A percentile compares a stretch with the other conserved stretches of the same genome.
phyloP scores from a whole-genome alignment of 768 basidiomycete genomes.

The Tylopilus vinaceipallidus region DNA sequence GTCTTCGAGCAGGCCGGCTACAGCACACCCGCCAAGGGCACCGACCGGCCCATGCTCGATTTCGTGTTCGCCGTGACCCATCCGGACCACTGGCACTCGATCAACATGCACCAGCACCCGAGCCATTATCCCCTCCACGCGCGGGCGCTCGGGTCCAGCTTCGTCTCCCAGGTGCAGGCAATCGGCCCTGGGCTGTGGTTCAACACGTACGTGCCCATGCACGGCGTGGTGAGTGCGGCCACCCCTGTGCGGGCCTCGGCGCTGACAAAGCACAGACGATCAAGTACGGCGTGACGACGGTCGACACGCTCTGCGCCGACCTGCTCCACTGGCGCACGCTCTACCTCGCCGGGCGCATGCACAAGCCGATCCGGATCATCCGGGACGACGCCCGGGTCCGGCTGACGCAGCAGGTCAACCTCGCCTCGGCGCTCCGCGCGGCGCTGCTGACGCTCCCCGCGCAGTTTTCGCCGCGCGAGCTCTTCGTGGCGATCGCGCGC shows the following conservation, averaged over 20 bases:
- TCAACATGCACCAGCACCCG: conserved; percentile 91
- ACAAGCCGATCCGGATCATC: conserved; percentile 94
- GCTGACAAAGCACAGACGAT: conserved; percentile 54
- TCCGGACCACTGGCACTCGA: conserved; percentile 88
- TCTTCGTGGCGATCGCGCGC: conserved; percentile 83
- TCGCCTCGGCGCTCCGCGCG: conserved; percentile 86
- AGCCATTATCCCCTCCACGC: conserved; percentile 89
- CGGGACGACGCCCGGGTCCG: conserved; percentile 90
- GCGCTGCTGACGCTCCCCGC: conserved; percentile 83
- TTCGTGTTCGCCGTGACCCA: conserved; percentile 97
- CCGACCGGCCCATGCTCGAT: conserved; percentile 80
- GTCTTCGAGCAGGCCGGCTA: conserved; percentile 94
- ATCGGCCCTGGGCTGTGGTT: conserved; percentile 92
- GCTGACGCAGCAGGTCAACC: conserved; percentile 90
- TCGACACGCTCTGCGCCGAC: conserved; percentile 87
- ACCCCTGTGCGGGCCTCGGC: background rate
- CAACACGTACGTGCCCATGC: conserved; percentile 83
- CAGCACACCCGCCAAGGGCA: conserved; percentile 29
- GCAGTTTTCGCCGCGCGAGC: conserved; percentile 75
- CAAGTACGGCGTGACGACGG: conserved; percentile 95
- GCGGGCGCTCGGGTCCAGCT: conserved; percentile 78
- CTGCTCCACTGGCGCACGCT: conserved; percentile 90
- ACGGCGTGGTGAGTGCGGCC: conserved; percentile 67
- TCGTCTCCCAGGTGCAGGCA: conserved; percentile 77
- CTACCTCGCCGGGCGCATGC: conserved; percentile 94